Conservation (phyloP, 371 early-diverging fungal species). For the Rhizomucor miehei region DNA sequence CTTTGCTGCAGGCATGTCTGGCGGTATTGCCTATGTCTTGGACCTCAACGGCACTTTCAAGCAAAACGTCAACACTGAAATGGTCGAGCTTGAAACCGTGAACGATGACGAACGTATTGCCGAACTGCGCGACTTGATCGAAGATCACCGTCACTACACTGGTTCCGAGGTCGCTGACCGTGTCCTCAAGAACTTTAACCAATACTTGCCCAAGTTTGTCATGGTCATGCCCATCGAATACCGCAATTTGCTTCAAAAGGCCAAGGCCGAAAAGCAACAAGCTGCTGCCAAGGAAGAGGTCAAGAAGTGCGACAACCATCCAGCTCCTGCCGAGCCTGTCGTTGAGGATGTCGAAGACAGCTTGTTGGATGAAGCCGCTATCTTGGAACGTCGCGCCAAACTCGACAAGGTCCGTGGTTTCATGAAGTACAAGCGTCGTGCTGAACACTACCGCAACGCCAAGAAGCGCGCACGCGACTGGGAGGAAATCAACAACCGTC, state of each 20-base stretch:
- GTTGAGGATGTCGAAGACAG: conserved; percentile 92
- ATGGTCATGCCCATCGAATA: conserved; percentile 96
- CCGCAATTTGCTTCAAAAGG: conserved; percentile 70
- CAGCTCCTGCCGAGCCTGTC: conserved; percentile 37
- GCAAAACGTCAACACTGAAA: conserved; percentile 81
- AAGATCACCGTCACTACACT: conserved; percentile 79
- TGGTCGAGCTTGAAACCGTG: conserved; percentile 83
- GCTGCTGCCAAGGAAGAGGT: conserved; percentile 25
- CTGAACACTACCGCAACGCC: conserved; percentile 85
- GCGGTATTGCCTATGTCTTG: conserved; percentile 89
- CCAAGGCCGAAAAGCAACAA: conserved; percentile 32
- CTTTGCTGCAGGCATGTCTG: conserved; percentile 96
- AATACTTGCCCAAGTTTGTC: conserved; percentile 76
- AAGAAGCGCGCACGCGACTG: conserved; percentile 82
- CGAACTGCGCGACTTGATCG: conserved; percentile 74
- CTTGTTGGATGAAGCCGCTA: conserved; percentile 69
- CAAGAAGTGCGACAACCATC: conserved; percentile 5
- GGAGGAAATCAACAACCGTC: conserved; percentile 90
- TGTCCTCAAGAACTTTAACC: conserved; percentile 71
- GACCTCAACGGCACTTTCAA: conserved; percentile 59
- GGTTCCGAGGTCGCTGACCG: conserved; percentile 80
- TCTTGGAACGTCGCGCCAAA: conserved; percentile 60
- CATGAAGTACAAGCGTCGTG: conserved; percentile 87
- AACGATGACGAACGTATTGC: conserved; percentile 74
- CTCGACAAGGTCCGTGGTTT: conserved; percentile 89